Evolutionary conservation across 2,329 filamentous ascomycete genomes (phyloP).

Genomic region (Verticillium longisporum): DNA sequence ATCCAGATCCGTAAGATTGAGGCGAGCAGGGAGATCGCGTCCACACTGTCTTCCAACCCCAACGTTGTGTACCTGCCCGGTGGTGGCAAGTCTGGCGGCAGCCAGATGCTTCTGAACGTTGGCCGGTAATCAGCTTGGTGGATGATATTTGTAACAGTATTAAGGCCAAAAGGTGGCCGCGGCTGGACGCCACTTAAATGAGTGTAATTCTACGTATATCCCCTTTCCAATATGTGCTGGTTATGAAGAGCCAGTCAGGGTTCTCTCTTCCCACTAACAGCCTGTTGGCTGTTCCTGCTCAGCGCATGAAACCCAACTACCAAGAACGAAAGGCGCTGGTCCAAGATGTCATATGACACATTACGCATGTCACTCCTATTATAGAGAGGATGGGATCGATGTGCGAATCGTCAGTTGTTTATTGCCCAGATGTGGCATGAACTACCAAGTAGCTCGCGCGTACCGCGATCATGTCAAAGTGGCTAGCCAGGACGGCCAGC

Average conservation of each 20-base stretch:
- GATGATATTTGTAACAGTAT: conserved; percentile 8
- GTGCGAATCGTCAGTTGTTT: neutral
- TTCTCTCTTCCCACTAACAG: no score
- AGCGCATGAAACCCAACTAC: no score
- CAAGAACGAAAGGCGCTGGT: no score
- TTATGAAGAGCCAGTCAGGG: neutral
- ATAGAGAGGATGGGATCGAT: no score
- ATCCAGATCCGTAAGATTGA: conserved; percentile 97
- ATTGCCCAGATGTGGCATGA: neutral
- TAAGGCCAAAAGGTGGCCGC: neutral
- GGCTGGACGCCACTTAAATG: conserved; percentile 18
- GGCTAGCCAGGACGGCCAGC: neutral
- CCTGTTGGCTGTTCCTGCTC: no score
- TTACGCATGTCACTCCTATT: no score
- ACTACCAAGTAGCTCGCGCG: neutral
- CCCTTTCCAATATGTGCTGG: neutral
- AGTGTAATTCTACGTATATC: conserved; percentile 12
- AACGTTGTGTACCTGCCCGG: conserved; percentile 93
- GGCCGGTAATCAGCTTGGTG: conserved; percentile 24
- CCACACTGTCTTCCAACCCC: conserved; percentile 81
- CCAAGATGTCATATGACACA: no score
- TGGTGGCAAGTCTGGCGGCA: conserved; percentile 50
- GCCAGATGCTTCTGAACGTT: conserved; percentile 48
- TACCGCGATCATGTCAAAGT: no score
- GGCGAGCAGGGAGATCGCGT: conserved; percentile 90